Percentiles rank a stretch among this genome's conserved stretches.
phyloP scores from a whole-genome alignment of 1,284 basidiomycete species.

The Cryptococcus sp. region DNA sequence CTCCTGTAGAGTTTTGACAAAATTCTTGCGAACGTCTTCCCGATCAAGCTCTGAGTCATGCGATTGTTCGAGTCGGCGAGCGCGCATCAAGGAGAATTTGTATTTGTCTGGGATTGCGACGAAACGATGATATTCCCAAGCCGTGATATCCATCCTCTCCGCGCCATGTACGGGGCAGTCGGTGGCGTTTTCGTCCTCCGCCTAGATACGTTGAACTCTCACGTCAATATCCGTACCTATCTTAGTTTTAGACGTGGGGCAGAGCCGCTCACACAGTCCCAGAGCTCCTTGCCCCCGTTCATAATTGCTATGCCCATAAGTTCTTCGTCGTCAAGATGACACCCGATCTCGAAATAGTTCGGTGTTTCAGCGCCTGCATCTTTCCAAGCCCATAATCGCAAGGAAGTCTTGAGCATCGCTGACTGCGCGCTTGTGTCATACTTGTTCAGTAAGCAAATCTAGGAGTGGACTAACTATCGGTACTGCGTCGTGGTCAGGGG shows the following conservation, averaged over 20 bases:
- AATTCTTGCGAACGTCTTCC: no score
- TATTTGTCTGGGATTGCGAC: neutral
- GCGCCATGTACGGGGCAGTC: neutral
- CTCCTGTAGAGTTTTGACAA: no score
- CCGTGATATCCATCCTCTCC: neutral
- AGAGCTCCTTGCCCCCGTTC: no score
- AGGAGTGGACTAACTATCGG: neutral
- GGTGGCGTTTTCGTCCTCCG: no score
- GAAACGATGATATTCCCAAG: neutral
- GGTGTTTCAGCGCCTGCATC: neutral
- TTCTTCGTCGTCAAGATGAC: neutral
- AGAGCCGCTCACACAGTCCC: neutral
- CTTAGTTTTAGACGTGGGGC: neutral
- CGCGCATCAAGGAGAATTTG: constrained; percentile 1
- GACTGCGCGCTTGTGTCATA: neutral
- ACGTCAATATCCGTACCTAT: neutral
- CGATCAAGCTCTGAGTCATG: no score
- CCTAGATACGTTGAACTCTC: neutral
- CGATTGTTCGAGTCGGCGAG: neutral
- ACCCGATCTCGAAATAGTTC: neutral
- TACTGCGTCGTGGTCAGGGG: neutral
- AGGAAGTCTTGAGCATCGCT: neutral
- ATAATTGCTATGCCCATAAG: neutral
- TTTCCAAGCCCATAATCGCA: neutral
- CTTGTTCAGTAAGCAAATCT: neutral